Evolutionary conservation across 441 rosid genomes (phyloP), one percentile per base, ranked within the genome.

Genomic region (Flueggea neowawraea): DNA sequence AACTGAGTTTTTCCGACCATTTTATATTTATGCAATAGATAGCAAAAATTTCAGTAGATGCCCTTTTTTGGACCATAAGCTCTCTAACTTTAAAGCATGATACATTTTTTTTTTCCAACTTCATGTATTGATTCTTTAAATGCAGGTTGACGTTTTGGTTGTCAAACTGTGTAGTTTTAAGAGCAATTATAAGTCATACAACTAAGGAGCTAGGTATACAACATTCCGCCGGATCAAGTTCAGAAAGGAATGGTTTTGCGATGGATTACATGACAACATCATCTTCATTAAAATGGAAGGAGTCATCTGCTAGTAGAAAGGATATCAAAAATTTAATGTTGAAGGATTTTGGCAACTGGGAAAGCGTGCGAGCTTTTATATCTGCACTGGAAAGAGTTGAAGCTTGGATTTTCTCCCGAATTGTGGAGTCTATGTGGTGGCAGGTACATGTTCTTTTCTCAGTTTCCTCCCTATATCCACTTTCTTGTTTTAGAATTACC

Each of bases 381-480:
- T 62, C 74, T 33, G 94, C 96, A 22, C 71, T 94, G 69, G 94
- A 91, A 79, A 91, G 83, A 75, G 68, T 90, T 49, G 99, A 91
- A 75, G 80, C 91, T 17, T 94, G 96, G 99, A 90, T 94, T 72
- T 94, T 94, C 80, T 84, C 89, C 16, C 81, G 96, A 54, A 79
- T 91, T 43, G 78, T 91, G 9, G 91, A 89, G 75, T 94, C 94
- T 17, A 80, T 94, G 39, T 91, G 99, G 99, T 94, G 99, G 99
- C 97, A 90, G 98, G 98, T 94, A 31, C 58, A 36, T 5, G 48
- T 52, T 31, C 54, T 62, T 60, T 74, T 71, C 56, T 36, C 55
- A 10, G 0, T 9, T 41, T 8, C n/a, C 39, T 45, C 60, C 9
- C 36, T 75, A 45, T 57, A 28, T 13, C 31, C 9, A 1, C 28